Conservation (phyloP, 192 early-diverging fungal genomes). For the Helicostylum pulchrum region DNA sequence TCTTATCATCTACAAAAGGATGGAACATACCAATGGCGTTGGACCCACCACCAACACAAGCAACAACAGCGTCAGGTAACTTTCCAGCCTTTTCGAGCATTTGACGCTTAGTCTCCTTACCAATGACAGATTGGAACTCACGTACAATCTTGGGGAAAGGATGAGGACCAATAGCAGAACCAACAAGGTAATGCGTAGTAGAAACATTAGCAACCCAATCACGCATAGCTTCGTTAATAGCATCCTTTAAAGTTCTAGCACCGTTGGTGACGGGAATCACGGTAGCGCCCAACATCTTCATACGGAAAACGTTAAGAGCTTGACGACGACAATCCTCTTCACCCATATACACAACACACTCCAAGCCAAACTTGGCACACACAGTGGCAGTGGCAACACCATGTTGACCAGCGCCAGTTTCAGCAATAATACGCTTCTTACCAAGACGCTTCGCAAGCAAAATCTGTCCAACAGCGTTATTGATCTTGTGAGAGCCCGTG, state of each 20-base stretch:
- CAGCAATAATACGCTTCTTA: conserved; percentile 96
- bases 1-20: conserved; percentile 83
- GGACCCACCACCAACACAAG: conserved; percentile 96
- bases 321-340: conserved; percentile 92
- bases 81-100: conserved; percentile 77
- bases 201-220: conserved; percentile 97
- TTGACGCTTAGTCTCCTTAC: conserved; percentile 83
- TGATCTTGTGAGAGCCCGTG: conserved; percentile 99
- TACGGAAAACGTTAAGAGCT: conserved; percentile 95
- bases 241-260: conserved; percentile 91
- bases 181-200: conserved; percentile 94
- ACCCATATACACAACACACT: conserved; percentile 98
- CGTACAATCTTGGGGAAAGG: conserved; percentile 96
- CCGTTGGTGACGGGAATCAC: conserved; percentile 83
- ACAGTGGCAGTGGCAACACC: conserved; percentile 97
- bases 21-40: conserved; percentile 98
- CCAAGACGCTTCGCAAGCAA: conserved; percentile 92
- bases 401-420: conserved; percentile 98
- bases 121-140: conserved; percentile 98
- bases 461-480: conserved; percentile 95
- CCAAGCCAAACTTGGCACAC: conserved; percentile 96
- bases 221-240: conserved; percentile 97
- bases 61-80: conserved; percentile 89
- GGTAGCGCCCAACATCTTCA: conserved; percentile 87
- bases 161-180: conserved; percentile 95